Conservation (phyloP, 495 filamentous ascomycete species). For the Talaromyces adpressus region DNA sequence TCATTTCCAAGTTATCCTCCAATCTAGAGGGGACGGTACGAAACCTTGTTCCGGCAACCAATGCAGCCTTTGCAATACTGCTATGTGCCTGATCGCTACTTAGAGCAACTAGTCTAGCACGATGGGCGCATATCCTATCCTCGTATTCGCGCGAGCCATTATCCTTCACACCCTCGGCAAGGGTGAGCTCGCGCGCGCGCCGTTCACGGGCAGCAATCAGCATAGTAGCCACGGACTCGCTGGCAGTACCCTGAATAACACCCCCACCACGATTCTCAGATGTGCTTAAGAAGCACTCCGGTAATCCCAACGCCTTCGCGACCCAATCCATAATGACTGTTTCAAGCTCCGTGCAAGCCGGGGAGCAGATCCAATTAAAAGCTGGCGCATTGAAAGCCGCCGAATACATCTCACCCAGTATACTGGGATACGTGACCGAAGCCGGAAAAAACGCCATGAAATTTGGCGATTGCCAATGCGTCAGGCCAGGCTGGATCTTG, state of each 20-base stretch:
- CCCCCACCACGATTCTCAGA: conserved; percentile 71
- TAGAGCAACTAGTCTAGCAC: conserved; percentile 71
- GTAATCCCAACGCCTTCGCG: conserved; percentile 64
- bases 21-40: conserved; percentile 54
- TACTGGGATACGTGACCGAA: conserved; percentile 71
- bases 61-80: conserved; percentile 78
- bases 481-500: conserved; percentile 90
- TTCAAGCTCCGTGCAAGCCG: conserved; percentile 93
- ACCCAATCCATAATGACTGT: conserved; percentile 94
- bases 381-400: conserved; percentile 82
- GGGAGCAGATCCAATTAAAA: conserved; percentile 97
- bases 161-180: conserved; percentile 42
- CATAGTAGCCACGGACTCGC: conserved; percentile 78
- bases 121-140: conserved; percentile 55
- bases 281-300: conserved; percentile 68
- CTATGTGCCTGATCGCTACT: conserved; percentile 75
- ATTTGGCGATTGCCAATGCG: conserved; percentile 93
- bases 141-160: conserved; percentile 30
- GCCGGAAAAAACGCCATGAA: conserved; percentile 97
- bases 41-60: conserved; percentile 77
- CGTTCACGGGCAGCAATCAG: conserved; percentile 88
- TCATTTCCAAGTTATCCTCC: conserved; percentile 64
- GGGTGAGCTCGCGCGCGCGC: conserved; percentile 49
- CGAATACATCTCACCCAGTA: conserved; percentile 90
- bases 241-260: conserved; percentile 91